Percentiles rank a stretch among this genome's conserved stretches.
These are phyloP conservation scores for Leccinum subtestaceum DNA, from an alignment of 768 basidiomycete genomes.

Conservation along the genomic window DNA sequence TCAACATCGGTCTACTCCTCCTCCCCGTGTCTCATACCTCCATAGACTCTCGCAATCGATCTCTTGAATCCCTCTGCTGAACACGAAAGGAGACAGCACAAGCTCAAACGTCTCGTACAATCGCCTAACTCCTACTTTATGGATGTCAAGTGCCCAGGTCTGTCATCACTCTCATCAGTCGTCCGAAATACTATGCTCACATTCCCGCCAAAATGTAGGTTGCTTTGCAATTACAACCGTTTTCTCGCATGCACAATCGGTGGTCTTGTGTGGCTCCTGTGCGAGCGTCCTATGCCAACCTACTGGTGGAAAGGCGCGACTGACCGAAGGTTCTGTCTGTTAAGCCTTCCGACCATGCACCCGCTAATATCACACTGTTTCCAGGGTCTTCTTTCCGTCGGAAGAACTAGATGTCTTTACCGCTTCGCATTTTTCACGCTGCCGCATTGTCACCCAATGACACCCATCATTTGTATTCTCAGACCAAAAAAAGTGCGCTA, in stretches of 20 bases:
- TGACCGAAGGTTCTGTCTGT: conserved; percentile 85
- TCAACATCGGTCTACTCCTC: background rate
- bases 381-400: conserved; percentile 96
- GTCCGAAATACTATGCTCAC: background rate
- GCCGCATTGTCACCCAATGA: conserved; percentile 4
- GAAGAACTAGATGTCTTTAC: conserved; percentile 63
- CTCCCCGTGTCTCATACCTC: conserved; percentile 7
- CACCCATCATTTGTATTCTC: conserved; percentile 3
- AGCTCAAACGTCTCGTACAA: conserved; percentile 99
- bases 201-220: conserved; percentile 43
- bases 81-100: conserved; percentile 87
- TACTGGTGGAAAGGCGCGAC: conserved; percentile 94
- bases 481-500: conserved; percentile 12
- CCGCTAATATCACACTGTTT: conserved; percentile 12
- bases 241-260: conserved; percentile 99
- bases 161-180: conserved; percentile 24
- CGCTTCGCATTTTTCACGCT: background rate
- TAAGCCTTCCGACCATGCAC: background rate
- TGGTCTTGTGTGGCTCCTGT: conserved; percentile 92
- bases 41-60: conserved; percentile 92
- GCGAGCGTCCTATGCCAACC: conserved; percentile 95
- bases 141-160: conserved; percentile 99
- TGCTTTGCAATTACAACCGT: conserved; percentile 96
- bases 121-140: conserved; percentile 99
- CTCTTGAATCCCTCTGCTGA: conserved; percentile 94